Evolutionary conservation across 75 land plant species (phyloP), one percentile per base, ranked within the genome.

Genomic region (Azolla pinnata): DNA sequence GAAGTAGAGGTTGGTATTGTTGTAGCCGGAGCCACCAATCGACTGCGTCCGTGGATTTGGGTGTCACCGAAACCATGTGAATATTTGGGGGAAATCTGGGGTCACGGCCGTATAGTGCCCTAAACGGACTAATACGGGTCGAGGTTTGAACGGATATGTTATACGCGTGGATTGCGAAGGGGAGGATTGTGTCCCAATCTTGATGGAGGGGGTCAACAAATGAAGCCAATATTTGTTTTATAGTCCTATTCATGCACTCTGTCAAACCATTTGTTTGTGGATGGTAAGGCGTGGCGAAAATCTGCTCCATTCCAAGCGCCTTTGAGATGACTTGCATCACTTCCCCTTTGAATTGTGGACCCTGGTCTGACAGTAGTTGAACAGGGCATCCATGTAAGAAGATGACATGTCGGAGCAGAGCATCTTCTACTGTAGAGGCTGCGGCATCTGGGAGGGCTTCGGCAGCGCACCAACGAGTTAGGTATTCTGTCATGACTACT

Each of bases 181-280:
- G 49, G 49, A 46, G 49, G 49, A 46, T 46, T 23, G 2, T 2
- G 21, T 46, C 2, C 49, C 49, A 46, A 23, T 46, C 21, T 23
- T 46, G 49, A 46, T 46, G 49, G 4, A 46, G 49, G 49, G 49
- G 49, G 49, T 46, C 49, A 23, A 46, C 49, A 46, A 2, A 46
- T 4, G 49, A 4, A 4, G 49, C 14, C 2, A 46, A 18, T 4
- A 46, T 46, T 14, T 46, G 14, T 17, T 46, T 46, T 18, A 46
- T 3, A 4, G 49, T 46, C 21, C 17, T 46, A 17, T 46, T 46
- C 2, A 46, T 4, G 10, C 49, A 18, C 49, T 46, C 49, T 4
- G 49, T 46, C 4, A 4, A 23, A 23, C 49, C 49, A 14, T 38
- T 38, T 7, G 42, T 38, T 4, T 46, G 49, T 4, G 49, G 49